Conservation (phyloP, 345 rosid genomes). For the Cardamine chenopodiifolia region DNA sequence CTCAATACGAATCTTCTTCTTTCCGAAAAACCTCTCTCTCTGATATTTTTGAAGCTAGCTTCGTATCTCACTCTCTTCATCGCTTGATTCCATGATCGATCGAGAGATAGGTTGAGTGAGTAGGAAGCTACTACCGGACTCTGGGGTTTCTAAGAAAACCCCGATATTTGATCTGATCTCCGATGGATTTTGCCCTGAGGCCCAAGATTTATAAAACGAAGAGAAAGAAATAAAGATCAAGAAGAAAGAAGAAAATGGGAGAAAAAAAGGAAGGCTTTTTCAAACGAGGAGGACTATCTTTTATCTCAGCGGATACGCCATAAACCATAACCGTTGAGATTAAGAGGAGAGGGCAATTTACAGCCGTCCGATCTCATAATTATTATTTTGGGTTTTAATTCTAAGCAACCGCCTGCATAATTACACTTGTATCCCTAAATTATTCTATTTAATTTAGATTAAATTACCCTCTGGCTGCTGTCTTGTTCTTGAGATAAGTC, state of each 20-base stretch:
- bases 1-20: conserved; percentile 23
- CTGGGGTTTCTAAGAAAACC: conserved; percentile 33
- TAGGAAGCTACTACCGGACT: conserved; percentile 17
- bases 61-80: conserved; percentile 28
- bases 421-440: conserved; percentile 23
- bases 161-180: conserved; percentile 6
- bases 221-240: not conserved
- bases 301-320: conserved; percentile 30
- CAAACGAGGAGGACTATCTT: conserved; percentile 28
- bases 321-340: conserved; percentile 28
- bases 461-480: conserved; percentile 40
- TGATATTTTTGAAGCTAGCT: not conserved
- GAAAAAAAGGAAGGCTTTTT: conserved; percentile 2
- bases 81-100: conserved; percentile 26
- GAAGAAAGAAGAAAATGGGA: conserved; percentile 4
- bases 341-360: not conserved
- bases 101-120: conserved; percentile 16
- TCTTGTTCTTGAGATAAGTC: conserved; percentile 33
- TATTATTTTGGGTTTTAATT: conserved; percentile 20
- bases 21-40: not conserved
- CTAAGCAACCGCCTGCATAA: conserved; percentile 27
- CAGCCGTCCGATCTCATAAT: conserved; percentile 34
- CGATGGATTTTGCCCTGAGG: conserved; percentile 20
- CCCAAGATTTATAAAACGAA: conserved; percentile 23
- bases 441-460: conserved; percentile 1